Base-by-base conservation (phyloP, 2,329 filamentous ascomycete genomes). In the Stachybotrys echinatus region DNA sequence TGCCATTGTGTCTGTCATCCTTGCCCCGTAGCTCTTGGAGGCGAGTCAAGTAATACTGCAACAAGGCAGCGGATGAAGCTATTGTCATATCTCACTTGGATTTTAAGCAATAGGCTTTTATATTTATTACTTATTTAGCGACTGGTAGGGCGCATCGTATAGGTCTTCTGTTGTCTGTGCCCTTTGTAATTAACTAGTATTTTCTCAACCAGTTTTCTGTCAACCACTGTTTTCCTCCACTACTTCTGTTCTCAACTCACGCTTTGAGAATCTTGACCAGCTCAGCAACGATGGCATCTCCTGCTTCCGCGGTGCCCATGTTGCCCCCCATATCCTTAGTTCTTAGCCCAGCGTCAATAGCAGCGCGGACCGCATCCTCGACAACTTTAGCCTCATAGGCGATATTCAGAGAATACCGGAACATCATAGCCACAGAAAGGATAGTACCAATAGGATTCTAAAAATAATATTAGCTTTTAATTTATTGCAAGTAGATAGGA, bases 371-470 rank as follows among this genome's bases (percentile, higher is more conserved):
- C 2, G 91, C 90, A 54, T 84, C 77, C 71, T 95, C 90, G 55
- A 95, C 82, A 44, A 84, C 82, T 50, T 80, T 77, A 20, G 90
- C 87, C 68, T 95, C 85, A 48, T 81, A 77, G 37, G 87, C 83
- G 60, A 89, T 80, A 61, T 83, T 82, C 52, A 96, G 80, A 27
- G 89, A 95, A 76, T 95, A 96, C 64, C 90, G 87, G 64, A 95
- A 80, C 87, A 96, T 88, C 90, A 96, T 95, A 63, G 89, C 89
- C 21, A 94, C 79, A 18, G 89, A 95, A 39, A 96, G 80, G 55
- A 96, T 88, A 52, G 88, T 89, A 45, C 91, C 90, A 53, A 95
- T 77, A 23, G 91, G 91, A 76, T 65, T 65, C 51, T 53, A 44
- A 47, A 53, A 51, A 49, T 51, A 6, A 51, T 53, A 45, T 52